These are phyloP conservation scores for Cercospora zeae-maydis DNA, from an alignment of 2,329 filamentous ascomycete genomes.

Conservation along the genomic window DNA sequence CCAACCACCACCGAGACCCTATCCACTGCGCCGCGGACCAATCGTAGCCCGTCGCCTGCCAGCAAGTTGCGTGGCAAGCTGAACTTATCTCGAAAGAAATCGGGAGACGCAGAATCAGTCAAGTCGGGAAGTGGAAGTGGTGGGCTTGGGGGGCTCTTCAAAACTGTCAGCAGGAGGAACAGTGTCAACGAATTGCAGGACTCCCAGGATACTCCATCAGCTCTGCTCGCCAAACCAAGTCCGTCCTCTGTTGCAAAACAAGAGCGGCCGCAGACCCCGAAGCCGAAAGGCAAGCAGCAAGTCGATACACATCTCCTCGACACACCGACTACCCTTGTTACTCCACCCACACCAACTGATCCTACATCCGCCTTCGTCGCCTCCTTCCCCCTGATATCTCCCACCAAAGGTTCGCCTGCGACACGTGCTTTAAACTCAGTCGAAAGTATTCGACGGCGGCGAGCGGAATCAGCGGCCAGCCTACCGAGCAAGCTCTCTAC, in stretches of 20 bases:
- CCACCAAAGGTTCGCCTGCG: slow-evolving; percentile 46
- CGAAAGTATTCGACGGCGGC: slow-evolving; percentile 34
- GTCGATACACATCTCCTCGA: slow-evolving; percentile 41
- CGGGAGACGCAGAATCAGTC: slow-evolving; percentile 36
- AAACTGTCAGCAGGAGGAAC: slow-evolving; percentile 37
- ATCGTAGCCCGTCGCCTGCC: slow-evolving; percentile 65
- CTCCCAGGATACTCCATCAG: neutral
- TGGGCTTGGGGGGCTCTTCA: slow-evolving; percentile 44
- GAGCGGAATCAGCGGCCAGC: slow-evolving; percentile 32
- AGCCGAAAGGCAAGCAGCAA: slow-evolving; percentile 18
- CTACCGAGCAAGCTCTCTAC: slow-evolving; percentile 82
- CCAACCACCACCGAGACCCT: slow-evolving; percentile 20
- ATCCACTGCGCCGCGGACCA: slow-evolving; percentile 34
- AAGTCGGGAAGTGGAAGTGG: slow-evolving; percentile 45
- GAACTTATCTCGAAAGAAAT: slow-evolving; percentile 50
- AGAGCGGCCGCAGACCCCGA: slow-evolving; percentile 26
- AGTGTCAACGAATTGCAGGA: slow-evolving; percentile 36
- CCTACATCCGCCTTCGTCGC: slow-evolving; percentile 21
- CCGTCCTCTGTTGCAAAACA: slow-evolving; percentile 11
- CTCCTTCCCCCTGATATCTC: slow-evolving; percentile 22
- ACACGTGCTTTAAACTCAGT: slow-evolving; percentile 26
- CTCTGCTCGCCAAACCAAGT: neutral
- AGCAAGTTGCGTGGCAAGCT: slow-evolving; percentile 72
- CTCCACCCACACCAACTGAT: slow-evolving; percentile 61
- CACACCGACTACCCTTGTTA: slow-evolving; percentile 57